A percentile compares a stretch with the other conserved stretches of the same genome.
Evolutionary conservation across 2,329 filamentous ascomycete species (phyloP).

Genomic region (Cryphonectria naterciae): DNA sequence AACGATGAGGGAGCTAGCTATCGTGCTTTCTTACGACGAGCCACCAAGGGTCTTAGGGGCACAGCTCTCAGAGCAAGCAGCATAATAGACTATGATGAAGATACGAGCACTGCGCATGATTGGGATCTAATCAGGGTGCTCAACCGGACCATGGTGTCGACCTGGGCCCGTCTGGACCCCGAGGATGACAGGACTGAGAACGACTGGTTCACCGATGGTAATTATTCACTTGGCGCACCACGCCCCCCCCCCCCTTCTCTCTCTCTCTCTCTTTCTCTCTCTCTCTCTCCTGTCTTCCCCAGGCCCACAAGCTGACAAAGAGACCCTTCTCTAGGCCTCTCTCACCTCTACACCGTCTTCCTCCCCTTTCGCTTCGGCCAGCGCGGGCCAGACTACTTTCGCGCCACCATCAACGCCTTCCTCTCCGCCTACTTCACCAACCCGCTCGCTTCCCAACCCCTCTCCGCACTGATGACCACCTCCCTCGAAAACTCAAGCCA

Average conservation of each 20-base stretch:
- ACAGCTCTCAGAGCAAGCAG: constrained; percentile 27
- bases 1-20: constrained; percentile 29
- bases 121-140: constrained; percentile 33
- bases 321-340: neutral
- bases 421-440: constrained; percentile 34
- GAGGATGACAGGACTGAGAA: constrained; percentile 20
- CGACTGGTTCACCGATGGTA: constrained; percentile 31
- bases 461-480: constrained; percentile 14
- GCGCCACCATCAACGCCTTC: constrained; percentile 31
- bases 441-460: constrained; percentile 28
- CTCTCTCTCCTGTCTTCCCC: neutral
- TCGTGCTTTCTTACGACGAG: constrained; percentile 31
- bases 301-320: constrained; percentile 19
- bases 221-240: constrained; percentile 10
- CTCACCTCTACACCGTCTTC: constrained; percentile 30
- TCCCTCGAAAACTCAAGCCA: neutral
- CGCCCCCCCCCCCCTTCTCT: too few species aligned
- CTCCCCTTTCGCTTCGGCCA: constrained; percentile 32
- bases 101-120: constrained; percentile 30
- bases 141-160: constrained; percentile 31
- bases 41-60: neutral
- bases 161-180: constrained; percentile 28
- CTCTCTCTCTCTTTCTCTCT: neutral
- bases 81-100: constrained; percentile 33
- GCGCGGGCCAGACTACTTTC: constrained; percentile 32